A percentile compares a stretch with the other conserved stretches of the same genome.
Conservation (phyloP, 2,329 filamentous ascomycete genomes). For the Colletotrichum sp. region DNA sequence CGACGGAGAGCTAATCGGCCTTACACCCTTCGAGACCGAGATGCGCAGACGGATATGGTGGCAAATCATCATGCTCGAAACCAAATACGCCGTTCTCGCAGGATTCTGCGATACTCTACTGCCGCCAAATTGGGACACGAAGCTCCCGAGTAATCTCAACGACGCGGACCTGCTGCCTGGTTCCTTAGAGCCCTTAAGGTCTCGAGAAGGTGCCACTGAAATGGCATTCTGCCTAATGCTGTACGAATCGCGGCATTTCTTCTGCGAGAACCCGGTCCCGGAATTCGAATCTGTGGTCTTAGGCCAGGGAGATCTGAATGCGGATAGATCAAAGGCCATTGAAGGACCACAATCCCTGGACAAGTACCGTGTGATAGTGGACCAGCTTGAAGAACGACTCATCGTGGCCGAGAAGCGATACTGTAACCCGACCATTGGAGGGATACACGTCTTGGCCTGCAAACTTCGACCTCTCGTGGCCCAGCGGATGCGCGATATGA, state of each 20-base stretch:
- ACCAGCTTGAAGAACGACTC: slow-evolving; percentile 46
- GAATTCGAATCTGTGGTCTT: slow-evolving; percentile 47
- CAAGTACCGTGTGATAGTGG: slow-evolving; percentile 46
- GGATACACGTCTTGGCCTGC: slow-evolving; percentile 55
- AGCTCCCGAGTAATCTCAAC: slow-evolving; percentile 61
- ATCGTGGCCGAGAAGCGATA: slow-evolving; percentile 51
- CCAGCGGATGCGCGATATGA: slow-evolving; percentile 51
- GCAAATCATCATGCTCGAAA: slow-evolving; percentile 38
- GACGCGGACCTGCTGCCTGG: slow-evolving; percentile 62
- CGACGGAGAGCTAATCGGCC: slow-evolving; percentile 60
- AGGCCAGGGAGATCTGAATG: slow-evolving; percentile 39
- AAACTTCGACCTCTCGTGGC: slow-evolving; percentile 51
- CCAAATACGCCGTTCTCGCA: slow-evolving; percentile 5
- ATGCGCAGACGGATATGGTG: slow-evolving; percentile 72
- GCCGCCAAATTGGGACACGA: slow-evolving; percentile 50
- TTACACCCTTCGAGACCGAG: slow-evolving; percentile 68
- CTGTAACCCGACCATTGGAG: slow-evolving; percentile 56
- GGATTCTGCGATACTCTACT: slow-evolving; percentile 58
- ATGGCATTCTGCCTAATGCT: slow-evolving; percentile 34
- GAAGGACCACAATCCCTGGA: slow-evolving; percentile 41
- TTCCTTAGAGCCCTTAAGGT: slow-evolving; percentile 50
- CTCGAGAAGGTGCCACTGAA: slow-evolving; percentile 52
- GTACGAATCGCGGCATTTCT: slow-evolving; percentile 54
- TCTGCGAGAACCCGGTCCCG: slow-evolving; percentile 45
- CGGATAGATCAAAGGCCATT: slow-evolving; percentile 53